phyloP scores from a whole-genome alignment of 2,329 filamentous ascomycete genomes.

The Phialophora macrospora region DNA sequence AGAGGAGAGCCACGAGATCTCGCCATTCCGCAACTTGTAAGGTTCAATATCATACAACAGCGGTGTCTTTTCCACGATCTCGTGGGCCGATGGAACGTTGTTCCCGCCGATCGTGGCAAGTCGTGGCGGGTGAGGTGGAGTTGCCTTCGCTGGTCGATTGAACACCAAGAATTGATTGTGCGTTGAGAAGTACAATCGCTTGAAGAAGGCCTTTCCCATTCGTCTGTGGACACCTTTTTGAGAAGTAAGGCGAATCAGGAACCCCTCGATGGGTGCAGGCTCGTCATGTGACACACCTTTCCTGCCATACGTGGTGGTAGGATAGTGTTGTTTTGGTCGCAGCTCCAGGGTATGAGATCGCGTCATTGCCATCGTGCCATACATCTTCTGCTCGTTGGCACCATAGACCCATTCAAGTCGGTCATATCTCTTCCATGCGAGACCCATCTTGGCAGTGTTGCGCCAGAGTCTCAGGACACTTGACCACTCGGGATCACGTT shows the following conservation, averaged over 20 bases:
- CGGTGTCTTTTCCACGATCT: slow-evolving; percentile 63
- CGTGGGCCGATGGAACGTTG: slow-evolving; percentile 58
- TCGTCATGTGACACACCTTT: slow-evolving; percentile 55
- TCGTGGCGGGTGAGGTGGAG: slow-evolving; percentile 64
- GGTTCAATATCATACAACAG: slow-evolving; percentile 67
- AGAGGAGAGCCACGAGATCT: slow-evolving; percentile 62
- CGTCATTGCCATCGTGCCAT: slow-evolving; percentile 70
- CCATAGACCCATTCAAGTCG: slow-evolving; percentile 71
- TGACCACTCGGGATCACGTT: slow-evolving; percentile 62
- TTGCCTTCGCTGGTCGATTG: slow-evolving; percentile 63
- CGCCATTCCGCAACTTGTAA: slow-evolving; percentile 59
- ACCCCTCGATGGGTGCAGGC: slow-evolving; percentile 68
- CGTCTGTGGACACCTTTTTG: slow-evolving; percentile 64
- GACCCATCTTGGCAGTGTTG: slow-evolving; percentile 62
- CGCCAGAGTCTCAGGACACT: slow-evolving; percentile 65
- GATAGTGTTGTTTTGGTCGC: slow-evolving; percentile 68
- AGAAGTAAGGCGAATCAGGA: slow-evolving; percentile 67
- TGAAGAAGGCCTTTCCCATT: slow-evolving; percentile 66
- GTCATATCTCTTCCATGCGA: slow-evolving; percentile 72
- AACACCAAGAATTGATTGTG: slow-evolving; percentile 69
- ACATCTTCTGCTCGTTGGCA: slow-evolving; percentile 69
- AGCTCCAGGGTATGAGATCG: slow-evolving; percentile 69
- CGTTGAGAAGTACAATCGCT: slow-evolving; percentile 67
- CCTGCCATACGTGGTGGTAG: slow-evolving; percentile 53
- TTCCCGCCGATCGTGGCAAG: slow-evolving; percentile 51